phyloP scores from a whole-genome alignment of 192 early-diverging fungal genomes.

The Linnemannia schmuckeri region DNA sequence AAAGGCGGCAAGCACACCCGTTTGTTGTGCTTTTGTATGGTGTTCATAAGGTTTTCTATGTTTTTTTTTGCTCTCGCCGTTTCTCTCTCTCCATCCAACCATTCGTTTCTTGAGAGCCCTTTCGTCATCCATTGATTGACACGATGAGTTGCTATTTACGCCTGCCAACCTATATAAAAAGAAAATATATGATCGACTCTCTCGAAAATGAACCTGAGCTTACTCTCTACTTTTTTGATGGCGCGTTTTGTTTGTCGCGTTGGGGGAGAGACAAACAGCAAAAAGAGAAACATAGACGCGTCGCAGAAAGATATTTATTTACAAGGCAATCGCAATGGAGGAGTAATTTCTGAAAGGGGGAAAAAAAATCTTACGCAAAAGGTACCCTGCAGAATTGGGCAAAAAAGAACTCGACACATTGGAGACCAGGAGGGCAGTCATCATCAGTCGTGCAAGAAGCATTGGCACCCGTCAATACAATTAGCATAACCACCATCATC shows the following conservation, averaged over 20 bases:
- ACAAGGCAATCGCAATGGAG: too few species aligned
- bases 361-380: not conserved
- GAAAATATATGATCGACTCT: too few species aligned
- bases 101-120: slow-evolving; percentile 5
- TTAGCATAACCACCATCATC: not conserved
- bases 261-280: too few species aligned
- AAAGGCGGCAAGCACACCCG: not conserved
- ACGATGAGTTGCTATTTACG: not conserved
- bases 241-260: too few species aligned
- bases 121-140: not conserved
- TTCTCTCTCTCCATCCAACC: not conserved
- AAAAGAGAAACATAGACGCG: too few species aligned
- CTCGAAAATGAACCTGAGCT: too few species aligned
- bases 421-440: not conserved
- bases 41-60: not conserved
- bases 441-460: not conserved
- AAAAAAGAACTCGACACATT: not conserved
- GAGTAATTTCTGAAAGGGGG: too few species aligned
- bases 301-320: too few species aligned
- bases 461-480: not conserved
- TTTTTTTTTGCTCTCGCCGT: not conserved
- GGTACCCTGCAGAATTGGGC: not conserved
- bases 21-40: not conserved
- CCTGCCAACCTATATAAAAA: too few species aligned
- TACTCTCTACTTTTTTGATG: too few species aligned